Evolutionary conservation across 257 asterid species (phyloP).

Genomic region (Solanum pimpinellifolium): DNA sequence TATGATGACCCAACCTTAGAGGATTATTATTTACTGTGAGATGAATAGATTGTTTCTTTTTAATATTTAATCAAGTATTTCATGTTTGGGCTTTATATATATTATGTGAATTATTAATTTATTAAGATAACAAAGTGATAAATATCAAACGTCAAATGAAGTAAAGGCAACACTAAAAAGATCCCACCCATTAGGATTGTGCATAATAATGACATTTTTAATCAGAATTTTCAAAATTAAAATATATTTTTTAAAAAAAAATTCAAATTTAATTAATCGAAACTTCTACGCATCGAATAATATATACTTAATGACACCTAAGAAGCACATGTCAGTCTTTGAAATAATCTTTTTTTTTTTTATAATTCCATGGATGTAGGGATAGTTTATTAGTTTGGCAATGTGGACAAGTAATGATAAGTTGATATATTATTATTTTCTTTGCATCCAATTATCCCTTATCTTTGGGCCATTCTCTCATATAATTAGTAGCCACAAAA

Average conservation of each 20-base stretch:
- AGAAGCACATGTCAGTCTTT: neutral
- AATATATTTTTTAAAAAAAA: accelerated
- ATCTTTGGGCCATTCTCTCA: neutral
- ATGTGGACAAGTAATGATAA: slow-evolving; percentile 5
- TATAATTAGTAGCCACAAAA: neutral
- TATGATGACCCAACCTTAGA: neutral
- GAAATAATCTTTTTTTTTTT: neutral
- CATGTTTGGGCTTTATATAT: neutral
- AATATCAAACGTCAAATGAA: neutral
- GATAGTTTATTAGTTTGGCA: neutral
- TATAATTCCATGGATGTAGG: neutral
- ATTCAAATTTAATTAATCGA: too few species aligned
- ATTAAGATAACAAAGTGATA: neutral
- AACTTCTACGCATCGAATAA: neutral
- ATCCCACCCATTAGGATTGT: neutral
- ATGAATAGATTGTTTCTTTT: neutral
- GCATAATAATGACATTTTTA: too few species aligned
- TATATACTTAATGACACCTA: neutral
- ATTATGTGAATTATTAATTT: neutral
- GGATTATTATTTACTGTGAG: neutral
- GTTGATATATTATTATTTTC: neutral
- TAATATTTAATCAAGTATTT: neutral
- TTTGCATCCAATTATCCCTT: neutral
- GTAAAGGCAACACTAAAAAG: neutral
- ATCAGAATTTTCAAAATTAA: neutral